phyloP scores from a whole-genome alignment of 345 rosid genomes.

The Rhizophora mangle region DNA sequence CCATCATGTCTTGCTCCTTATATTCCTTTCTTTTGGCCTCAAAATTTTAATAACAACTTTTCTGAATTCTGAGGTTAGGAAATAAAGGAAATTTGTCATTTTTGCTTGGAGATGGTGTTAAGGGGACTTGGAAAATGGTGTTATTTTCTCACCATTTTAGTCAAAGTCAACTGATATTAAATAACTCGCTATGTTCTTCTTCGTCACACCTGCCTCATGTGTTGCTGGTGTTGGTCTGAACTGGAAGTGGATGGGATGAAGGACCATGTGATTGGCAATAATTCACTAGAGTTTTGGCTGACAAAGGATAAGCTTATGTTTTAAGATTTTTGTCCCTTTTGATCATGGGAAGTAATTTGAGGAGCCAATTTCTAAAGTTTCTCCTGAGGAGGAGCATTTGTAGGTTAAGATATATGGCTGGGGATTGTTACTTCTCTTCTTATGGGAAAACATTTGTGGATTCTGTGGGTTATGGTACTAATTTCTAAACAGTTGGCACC shows the following conservation, averaged over 20 bases:
- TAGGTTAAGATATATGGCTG: conserved; percentile 2
- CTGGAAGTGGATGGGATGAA: conserved; percentile 4
- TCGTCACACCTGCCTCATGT: not conserved
- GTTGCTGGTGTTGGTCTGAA: not conserved
- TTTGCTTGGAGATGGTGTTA: too few relatives aligned
- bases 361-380: not conserved
- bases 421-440: conserved; percentile 8
- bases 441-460: not conserved
- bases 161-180: too few relatives aligned
- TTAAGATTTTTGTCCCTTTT: conserved; percentile 2
- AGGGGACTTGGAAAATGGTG: too few relatives aligned
- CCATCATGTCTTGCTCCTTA: not conserved
- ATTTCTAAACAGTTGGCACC: not conserved
- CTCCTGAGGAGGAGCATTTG: not conserved
- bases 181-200: not conserved
- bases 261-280: too few relatives aligned
- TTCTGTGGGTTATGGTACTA: too few relatives aligned
- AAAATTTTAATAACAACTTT: not conserved
- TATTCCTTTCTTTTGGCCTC: not conserved
- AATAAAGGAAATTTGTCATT: not conserved
- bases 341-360: conserved; percentile 7
- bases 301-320: conserved; percentile 4
- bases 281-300: not conserved
- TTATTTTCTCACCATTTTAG: too few relatives aligned
- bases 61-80: not conserved